These are phyloP conservation scores for Globisporangium paroecandrum DNA, from an alignment of 352 stramenopile genomes.

Conservation along the genomic window DNA sequence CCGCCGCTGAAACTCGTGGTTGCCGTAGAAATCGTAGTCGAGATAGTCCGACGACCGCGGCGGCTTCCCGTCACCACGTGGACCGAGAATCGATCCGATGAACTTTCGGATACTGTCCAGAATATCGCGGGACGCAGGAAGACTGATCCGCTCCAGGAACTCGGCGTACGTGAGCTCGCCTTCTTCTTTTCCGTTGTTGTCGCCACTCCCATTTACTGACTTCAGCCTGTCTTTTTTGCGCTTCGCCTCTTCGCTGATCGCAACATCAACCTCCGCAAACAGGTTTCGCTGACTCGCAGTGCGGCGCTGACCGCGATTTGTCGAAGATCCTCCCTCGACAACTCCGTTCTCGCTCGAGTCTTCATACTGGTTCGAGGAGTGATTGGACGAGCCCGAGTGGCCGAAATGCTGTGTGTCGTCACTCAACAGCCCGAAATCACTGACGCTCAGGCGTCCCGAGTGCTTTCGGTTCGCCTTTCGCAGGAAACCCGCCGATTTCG, in stretches of 20 bases:
- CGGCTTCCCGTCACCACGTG: slow-evolving; percentile 65
- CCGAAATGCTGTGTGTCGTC: slow-evolving; percentile 21
- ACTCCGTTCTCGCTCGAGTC: slow-evolving; percentile 8
- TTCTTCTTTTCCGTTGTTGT: slow-evolving; percentile 20
- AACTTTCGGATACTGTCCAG: slow-evolving; percentile 74
- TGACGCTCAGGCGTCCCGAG: slow-evolving; percentile 64
- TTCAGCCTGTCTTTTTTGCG: slow-evolving; percentile 27
- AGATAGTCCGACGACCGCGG: slow-evolving; percentile 67
- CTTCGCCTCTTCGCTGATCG: slow-evolving; percentile 21
- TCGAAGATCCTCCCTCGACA: slow-evolving; percentile 16
- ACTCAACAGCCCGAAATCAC: slow-evolving; percentile 68
- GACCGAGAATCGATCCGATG: slow-evolving; percentile 71
- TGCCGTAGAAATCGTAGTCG: slow-evolving; percentile 80
- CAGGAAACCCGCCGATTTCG: slow-evolving; percentile 63
- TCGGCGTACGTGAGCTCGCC: slow-evolving; percentile 70
- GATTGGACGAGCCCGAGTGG: not conserved
- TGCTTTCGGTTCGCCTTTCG: slow-evolving; percentile 52
- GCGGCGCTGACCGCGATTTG: slow-evolving; percentile 4
- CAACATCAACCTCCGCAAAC: slow-evolving; percentile 53
- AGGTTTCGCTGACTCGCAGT: slow-evolving; percentile 45
- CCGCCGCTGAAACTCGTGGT: slow-evolving; percentile 60
- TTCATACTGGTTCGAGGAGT: slow-evolving; percentile 12
- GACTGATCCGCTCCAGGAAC: slow-evolving; percentile 72
- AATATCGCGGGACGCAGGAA: slow-evolving; percentile 70
- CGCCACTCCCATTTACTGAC: slow-evolving; percentile 18